phyloP scores from a whole-genome alignment of 2,329 filamentous ascomycete species.

The Oidium heveae region DNA sequence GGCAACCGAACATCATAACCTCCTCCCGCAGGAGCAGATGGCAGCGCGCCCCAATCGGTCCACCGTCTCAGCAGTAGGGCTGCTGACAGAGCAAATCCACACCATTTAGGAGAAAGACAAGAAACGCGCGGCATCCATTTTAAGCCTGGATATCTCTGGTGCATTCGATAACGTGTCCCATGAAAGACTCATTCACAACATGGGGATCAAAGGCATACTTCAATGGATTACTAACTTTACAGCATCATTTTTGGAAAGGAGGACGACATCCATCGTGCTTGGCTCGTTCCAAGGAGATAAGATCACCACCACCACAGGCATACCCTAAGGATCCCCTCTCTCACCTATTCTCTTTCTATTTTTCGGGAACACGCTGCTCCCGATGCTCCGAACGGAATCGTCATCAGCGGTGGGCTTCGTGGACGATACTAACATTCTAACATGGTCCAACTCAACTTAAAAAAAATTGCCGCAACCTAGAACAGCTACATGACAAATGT shows the following conservation, averaged over 20 bases:
- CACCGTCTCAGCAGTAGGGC: not conserved
- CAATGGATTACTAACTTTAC: not conserved
- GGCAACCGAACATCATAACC: too few species aligned
- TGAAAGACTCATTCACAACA: not conserved
- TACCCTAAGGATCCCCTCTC: not conserved
- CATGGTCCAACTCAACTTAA: not conserved
- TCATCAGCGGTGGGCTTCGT: not conserved
- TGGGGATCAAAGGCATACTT: not conserved
- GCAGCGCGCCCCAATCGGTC: not conserved
- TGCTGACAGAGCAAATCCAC: not conserved
- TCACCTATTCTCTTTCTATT: not conserved
- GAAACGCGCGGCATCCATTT: not conserved
- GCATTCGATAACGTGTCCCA: too few species aligned
- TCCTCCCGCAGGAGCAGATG: not conserved
- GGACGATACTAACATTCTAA: not conserved
- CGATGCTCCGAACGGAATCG: not conserved
- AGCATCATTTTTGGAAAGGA: not conserved
- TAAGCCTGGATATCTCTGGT: not conserved
- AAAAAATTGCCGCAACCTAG: not conserved
- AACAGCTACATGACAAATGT: not conserved
- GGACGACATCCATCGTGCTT: not conserved
- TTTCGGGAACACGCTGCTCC: not conserved
- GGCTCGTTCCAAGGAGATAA: not conserved
- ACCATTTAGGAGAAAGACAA: not conserved
- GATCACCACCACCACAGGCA: not conserved